Base-by-base conservation (phyloP, 495 filamentous ascomycete species). In the Penicillium coffeae region DNA sequence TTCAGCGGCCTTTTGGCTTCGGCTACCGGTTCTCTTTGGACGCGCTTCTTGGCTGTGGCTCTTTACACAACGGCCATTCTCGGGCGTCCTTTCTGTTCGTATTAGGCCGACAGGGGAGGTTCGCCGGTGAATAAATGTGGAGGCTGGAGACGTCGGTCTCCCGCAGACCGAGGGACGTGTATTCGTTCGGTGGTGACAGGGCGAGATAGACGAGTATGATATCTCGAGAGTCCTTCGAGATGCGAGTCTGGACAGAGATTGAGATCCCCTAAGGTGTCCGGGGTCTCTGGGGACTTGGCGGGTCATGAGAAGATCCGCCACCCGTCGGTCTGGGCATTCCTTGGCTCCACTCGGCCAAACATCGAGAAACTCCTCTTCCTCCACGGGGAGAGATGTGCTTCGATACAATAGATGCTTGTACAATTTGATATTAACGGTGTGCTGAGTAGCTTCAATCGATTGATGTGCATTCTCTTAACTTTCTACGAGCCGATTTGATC, bases 231-330 rank as follows among this genome's bases (percentile, higher is more conserved):
- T n/a, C n/a, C n/a, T n/a, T n/a, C n/a, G 16, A 38, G 7, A 7
- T 3, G 8, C 10, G 13, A 42, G n/a, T n/a, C n/a, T n/a, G n/a
- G n/a, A n/a, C n/a, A n/a, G n/a, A n/a, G 32, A 53, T 32, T 4
- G 25, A 30, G 25, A 5, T 30, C 25, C 25, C 25, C 25, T 5
- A 30, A 30, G 25, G 25, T 30, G 25, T 30, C 25, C 10, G 25
- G 25, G 25, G 25, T 30, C 10, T 55, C 47, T 56, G 42, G 47
- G 49, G 41, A 40, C 34, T 53, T 36, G 50, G 52, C 52, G 52
- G 47, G 46, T 58, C 57, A 10, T 10, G 35, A 58, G 47, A 54
- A 48, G 52, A 58, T 59, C 59, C 58, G 55, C 50, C 50, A 55
- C 48, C 20, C 43, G 47, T 30, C 25, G 25, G 38, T 55, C 50